Percentiles rank a stretch among this genome's conserved stretches.
These are phyloP conservation scores for Cyclotella atomus DNA, from an alignment of 108 stramenopile species.

Conservation along the genomic window DNA sequence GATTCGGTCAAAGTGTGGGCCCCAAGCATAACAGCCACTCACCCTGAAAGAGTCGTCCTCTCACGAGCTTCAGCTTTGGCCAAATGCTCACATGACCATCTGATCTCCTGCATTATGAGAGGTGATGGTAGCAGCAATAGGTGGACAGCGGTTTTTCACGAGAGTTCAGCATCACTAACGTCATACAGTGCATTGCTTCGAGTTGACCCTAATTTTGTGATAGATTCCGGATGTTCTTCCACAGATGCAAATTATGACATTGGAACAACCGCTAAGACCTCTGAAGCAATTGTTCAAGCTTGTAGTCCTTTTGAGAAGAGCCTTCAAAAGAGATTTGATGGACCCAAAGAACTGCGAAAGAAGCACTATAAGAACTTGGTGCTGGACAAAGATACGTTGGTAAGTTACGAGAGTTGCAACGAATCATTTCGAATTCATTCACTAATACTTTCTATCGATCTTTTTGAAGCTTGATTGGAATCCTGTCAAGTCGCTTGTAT, in stretches of 20 bases:
- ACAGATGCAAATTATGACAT: conserved; percentile 47
- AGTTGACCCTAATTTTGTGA: conserved; percentile 60
- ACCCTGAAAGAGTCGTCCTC: conserved; percentile 78
- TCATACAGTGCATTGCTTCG: conserved; percentile 81
- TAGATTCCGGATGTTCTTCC: conserved; percentile 75
- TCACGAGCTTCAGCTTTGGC: conserved; percentile 68
- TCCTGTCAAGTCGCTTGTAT: conserved; percentile 68
- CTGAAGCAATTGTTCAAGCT: conserved; percentile 19
- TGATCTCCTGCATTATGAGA: conserved; percentile 47
- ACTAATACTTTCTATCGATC: conserved; percentile 1
- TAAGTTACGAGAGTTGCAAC: conserved; percentile 23
- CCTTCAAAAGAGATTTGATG: conserved; percentile 49
- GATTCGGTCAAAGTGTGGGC: conserved; percentile 45
- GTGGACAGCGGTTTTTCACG: conserved; percentile 75
- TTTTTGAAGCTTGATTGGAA: conserved; percentile 58
- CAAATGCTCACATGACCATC: conserved; percentile 65
- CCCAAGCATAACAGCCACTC: conserved; percentile 53
- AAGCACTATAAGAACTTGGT: conserved; percentile 77
- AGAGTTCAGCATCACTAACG: conserved; percentile 67
- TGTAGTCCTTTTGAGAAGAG: conserved; percentile 71
- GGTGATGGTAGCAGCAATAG: conserved; percentile 31
- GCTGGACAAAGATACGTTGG: conserved; percentile 39
- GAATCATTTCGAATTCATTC: not conserved
- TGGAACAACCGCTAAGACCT: not conserved
- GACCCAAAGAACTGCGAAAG: conserved; percentile 69